phyloP scores from a whole-genome alignment of 371 early-diverging fungal species.

The Lichtheimia corymbifera region DNA sequence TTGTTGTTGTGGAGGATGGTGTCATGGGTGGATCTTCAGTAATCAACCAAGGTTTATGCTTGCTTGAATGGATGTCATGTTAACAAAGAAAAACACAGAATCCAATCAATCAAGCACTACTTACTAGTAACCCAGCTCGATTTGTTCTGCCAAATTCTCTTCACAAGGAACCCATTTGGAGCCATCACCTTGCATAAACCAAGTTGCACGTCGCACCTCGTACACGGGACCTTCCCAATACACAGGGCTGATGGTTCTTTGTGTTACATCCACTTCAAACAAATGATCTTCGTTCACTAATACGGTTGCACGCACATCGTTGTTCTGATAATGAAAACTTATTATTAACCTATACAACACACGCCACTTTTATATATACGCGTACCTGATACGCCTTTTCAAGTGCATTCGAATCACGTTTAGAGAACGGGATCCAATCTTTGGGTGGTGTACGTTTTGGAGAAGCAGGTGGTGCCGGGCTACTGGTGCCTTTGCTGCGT shows the following conservation, averaged over 20 bases:
- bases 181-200: conserved; percentile 74
- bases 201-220: conserved; percentile 80
- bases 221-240: conserved; percentile 85
- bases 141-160: conserved; percentile 74
- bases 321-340: conserved; percentile 10
- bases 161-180: conserved; percentile 78
- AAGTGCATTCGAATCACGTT: conserved; percentile 57
- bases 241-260: conserved; percentile 71
- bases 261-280: conserved; percentile 76
- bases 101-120: conserved; percentile 1
- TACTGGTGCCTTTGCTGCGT: conserved; percentile 1
- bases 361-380: not conserved
- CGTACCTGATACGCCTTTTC: conserved; percentile 57
- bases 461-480: not conserved
- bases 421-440: conserved; percentile 66
- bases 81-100: not conserved
- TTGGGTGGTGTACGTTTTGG: conserved; percentile 25
- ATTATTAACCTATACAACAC: not conserved
- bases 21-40: conserved; percentile 10
- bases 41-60: conserved; percentile 29
- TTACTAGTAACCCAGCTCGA: conserved; percentile 82
- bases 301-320: conserved; percentile 35
- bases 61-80: conserved; percentile 13
- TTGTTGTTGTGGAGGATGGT: not conserved
- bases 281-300: conserved; percentile 76